Percentiles rank a stretch among this genome's conserved stretches.
phyloP scores from a whole-genome alignment of 306 rosid genomes.

The Arachis hypogaea region DNA sequence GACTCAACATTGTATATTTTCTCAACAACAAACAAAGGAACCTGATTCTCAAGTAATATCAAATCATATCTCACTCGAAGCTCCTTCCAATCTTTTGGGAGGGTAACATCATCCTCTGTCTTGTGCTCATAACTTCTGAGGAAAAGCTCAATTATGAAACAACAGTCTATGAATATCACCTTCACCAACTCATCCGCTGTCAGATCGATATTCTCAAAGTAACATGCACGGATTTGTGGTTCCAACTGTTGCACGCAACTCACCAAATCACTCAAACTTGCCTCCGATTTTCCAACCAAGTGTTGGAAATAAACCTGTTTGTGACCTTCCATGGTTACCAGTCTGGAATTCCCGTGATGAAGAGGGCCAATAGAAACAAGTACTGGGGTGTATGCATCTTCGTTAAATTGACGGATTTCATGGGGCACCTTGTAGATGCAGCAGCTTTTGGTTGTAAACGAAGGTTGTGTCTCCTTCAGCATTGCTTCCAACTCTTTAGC shows the following conservation, averaged over 20 bases:
- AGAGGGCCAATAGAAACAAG: not conserved
- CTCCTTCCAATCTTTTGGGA: not conserved
- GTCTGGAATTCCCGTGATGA: not conserved
- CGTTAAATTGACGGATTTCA: no score
- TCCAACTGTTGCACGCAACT: not conserved
- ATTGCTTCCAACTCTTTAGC: not conserved
- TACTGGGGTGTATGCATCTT: no score
- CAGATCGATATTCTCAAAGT: not conserved
- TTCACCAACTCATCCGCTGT: not conserved
- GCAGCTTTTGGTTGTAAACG: not conserved
- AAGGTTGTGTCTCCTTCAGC: not conserved
- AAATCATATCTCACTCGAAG: not conserved
- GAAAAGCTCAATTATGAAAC: slow-evolving; percentile 10
- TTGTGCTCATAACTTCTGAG: not conserved
- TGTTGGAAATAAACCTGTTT: not conserved
- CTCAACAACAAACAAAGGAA: slow-evolving; percentile 21
- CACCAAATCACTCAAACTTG: not conserved
- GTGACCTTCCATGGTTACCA: not conserved
- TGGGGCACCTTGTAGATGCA: no score
- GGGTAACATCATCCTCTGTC: not conserved
- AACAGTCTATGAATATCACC: not conserved
- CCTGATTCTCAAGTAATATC: slow-evolving; percentile 18
- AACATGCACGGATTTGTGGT: not conserved
- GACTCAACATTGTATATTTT: not conserved
- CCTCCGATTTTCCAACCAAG: not conserved